These are phyloP conservation scores for Penicillium psychrofluorescens DNA, from an alignment of 495 filamentous ascomycete genomes.

Conservation along the genomic window DNA sequence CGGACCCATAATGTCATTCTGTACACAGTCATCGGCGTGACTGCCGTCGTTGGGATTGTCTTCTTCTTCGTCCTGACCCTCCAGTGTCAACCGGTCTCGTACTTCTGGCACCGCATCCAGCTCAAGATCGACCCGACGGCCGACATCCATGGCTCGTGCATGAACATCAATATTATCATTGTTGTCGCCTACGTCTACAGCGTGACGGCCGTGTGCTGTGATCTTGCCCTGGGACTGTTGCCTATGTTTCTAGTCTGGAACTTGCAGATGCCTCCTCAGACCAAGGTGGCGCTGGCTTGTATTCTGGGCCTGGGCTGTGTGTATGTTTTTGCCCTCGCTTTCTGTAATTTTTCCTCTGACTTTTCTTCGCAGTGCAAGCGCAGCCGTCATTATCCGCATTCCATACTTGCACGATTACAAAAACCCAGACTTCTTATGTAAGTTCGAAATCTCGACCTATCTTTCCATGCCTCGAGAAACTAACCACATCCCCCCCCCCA, in stretches of 20 bases:
- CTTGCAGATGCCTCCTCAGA: constrained; percentile 29
- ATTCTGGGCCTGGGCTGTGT: constrained; percentile 37
- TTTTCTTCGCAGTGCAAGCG: constrained; percentile 19
- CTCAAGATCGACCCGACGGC: background rate
- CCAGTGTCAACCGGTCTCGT: constrained; percentile 34
- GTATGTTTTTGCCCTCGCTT: constrained; percentile 12
- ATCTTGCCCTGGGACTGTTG: constrained; percentile 33
- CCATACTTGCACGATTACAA: constrained; percentile 25
- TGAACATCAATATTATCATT: constrained; percentile 21
- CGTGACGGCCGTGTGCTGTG: constrained; percentile 30
- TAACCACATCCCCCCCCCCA: background rate
- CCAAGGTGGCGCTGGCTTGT: constrained; percentile 27
- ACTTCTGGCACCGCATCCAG: constrained; percentile 30
- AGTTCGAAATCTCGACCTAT: constrained; percentile 1
- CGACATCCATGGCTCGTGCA: constrained; percentile 21
- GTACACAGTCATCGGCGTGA: constrained; percentile 23
- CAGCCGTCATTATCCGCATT: constrained; percentile 33
- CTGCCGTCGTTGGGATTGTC: constrained; percentile 19
- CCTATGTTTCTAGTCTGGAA: constrained; percentile 30
- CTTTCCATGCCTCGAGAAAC: too few relatives aligned
- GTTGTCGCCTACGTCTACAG: constrained; percentile 35
- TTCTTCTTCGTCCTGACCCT: constrained; percentile 35
- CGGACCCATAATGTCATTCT: constrained; percentile 19
- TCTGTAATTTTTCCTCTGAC: constrained; percentile 1
- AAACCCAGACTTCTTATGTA: constrained; percentile 23